Evolutionary conservation across 2,329 filamentous ascomycete genomes (phyloP).

Genomic region (Arthroderma sp.): DNA sequence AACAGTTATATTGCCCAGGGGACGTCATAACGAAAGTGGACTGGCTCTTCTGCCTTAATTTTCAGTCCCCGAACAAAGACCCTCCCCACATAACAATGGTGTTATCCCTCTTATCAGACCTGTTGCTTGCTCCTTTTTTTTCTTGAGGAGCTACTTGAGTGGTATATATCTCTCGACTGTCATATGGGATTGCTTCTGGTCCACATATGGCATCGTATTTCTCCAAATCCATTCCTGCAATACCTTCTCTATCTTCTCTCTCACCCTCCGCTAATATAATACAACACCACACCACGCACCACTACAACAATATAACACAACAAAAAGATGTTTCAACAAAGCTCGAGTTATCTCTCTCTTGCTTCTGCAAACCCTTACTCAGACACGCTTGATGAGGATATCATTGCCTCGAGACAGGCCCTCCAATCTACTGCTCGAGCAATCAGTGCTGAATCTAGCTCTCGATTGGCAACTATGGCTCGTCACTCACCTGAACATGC

Average conservation of each 20-base stretch:
- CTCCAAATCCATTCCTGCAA: not conserved
- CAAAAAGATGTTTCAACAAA: not conserved
- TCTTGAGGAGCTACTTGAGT: not conserved
- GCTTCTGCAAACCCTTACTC: not conserved
- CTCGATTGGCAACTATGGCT: slow-evolving; percentile 30
- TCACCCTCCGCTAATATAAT: not conserved
- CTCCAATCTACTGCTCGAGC: slow-evolving; percentile 1
- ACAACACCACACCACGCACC: not conserved
- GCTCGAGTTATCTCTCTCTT: not conserved
- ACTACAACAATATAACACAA: not conserved
- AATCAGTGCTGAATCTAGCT: slow-evolving; percentile 56
- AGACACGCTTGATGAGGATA: slow-evolving; percentile 1
- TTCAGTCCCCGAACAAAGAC: not conserved
- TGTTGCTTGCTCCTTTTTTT: not conserved
- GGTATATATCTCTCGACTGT: not conserved
- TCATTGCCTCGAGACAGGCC: slow-evolving; percentile 5
- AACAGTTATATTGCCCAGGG: not conserved
- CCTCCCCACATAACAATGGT: not conserved
- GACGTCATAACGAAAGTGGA: slow-evolving; percentile 2
- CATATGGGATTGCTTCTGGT: not conserved
- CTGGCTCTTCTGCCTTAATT: slow-evolving; percentile 2
- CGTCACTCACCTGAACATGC: not conserved
- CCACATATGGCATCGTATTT: not conserved
- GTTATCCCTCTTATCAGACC: not conserved
- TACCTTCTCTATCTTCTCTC: not conserved